Percentiles rank a stretch among this genome's conserved stretches.
Evolutionary conservation across 495 filamentous ascomycete genomes (phyloP).

Genomic region (Hyaloscypha hepaticicola): DNA sequence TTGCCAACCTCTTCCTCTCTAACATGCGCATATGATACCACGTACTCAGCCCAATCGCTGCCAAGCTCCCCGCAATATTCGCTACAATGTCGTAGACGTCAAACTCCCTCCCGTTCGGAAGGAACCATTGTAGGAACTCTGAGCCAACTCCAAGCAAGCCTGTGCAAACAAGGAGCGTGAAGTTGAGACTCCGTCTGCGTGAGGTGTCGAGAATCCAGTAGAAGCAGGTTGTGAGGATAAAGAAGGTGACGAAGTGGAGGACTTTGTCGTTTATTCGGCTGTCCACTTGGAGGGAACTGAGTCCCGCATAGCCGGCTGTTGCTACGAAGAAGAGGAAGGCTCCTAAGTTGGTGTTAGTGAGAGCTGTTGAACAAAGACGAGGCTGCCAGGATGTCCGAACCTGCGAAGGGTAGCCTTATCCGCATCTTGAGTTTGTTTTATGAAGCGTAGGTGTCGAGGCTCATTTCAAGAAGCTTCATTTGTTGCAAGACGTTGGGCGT

Average conservation of each 20-base stretch:
- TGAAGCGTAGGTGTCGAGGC: neutral
- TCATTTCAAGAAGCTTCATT: slow-evolving; percentile 9
- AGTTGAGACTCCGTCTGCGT: slow-evolving; percentile 76
- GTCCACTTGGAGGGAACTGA: slow-evolving; percentile 59
- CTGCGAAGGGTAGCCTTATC: slow-evolving; percentile 72
- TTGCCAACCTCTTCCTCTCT: slow-evolving; percentile 75
- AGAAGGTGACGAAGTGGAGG: slow-evolving; percentile 87
- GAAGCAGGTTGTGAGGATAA: slow-evolving; percentile 80
- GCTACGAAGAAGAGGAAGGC: slow-evolving; percentile 77
- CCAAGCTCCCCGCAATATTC: slow-evolving; percentile 77
- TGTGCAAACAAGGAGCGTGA: slow-evolving; percentile 82
- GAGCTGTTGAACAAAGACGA: neutral
- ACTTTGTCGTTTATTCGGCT: slow-evolving; percentile 74
- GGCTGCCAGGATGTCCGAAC: slow-evolving; percentile 42
- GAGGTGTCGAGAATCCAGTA: slow-evolving; percentile 97
- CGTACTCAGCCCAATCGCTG: slow-evolving; percentile 68
- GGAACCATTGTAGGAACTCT: slow-evolving; percentile 76
- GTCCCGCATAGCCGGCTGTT: slow-evolving; percentile 73
- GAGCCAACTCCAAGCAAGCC: slow-evolving; percentile 73
- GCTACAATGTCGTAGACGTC: slow-evolving; percentile 84
- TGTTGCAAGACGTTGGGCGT: neutral
- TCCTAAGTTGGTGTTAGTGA: slow-evolving; percentile 46
- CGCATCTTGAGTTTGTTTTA: slow-evolving; percentile 50
- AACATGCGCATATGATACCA: slow-evolving; percentile 97
- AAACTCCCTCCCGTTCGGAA: slow-evolving; percentile 80